These are phyloP conservation scores for Powellomyces hirtus DNA, from an alignment of 192 early-diverging fungal genomes.

Conservation along the genomic window DNA sequence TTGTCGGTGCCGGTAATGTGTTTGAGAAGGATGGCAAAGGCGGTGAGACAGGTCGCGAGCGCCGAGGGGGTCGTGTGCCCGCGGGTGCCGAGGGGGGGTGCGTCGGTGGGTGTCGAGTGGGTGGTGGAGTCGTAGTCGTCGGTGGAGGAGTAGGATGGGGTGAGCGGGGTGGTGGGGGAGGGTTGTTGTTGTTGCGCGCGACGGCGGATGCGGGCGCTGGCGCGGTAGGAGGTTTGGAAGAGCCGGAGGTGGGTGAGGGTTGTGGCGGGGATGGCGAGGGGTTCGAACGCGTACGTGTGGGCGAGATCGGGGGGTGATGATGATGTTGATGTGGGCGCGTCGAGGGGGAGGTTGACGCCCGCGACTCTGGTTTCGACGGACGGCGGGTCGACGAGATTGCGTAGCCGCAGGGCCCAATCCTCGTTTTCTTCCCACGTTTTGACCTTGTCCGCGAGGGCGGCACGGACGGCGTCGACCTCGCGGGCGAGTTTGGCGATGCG, in stretches of 20 bases:
- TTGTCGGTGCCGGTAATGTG: conserved; percentile 51
- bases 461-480: conserved; percentile 27
- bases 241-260: conserved; percentile 33
- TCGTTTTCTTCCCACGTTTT: conserved; percentile 42
- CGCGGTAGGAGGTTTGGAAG: conserved; percentile 35
- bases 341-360: conserved; percentile 24
- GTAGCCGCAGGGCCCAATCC: conserved; percentile 46
- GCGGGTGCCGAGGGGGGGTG: conserved; percentile 1
- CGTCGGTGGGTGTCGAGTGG: too few species aligned
- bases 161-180: neutral
- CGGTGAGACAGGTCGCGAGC: conserved; percentile 34
- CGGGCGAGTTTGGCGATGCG: conserved; percentile 46
- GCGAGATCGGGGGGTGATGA: conserved; percentile 3
- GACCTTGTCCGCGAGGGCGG: neutral
- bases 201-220: conserved; percentile 11
- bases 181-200: too few species aligned
- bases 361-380: conserved; percentile 34
- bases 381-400: conserved; percentile 43
- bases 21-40: conserved; percentile 50
- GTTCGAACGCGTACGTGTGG: conserved; percentile 28
- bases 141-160: conserved; percentile 1
- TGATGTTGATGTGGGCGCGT: conserved; percentile 11
- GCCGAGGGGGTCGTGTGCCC: neutral
- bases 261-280: conserved; percentile 33
- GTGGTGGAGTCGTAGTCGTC: neutral